Base-by-base conservation (phyloP, 2,329 filamentous ascomycete genomes). In the Fusarium veterinarium region DNA sequence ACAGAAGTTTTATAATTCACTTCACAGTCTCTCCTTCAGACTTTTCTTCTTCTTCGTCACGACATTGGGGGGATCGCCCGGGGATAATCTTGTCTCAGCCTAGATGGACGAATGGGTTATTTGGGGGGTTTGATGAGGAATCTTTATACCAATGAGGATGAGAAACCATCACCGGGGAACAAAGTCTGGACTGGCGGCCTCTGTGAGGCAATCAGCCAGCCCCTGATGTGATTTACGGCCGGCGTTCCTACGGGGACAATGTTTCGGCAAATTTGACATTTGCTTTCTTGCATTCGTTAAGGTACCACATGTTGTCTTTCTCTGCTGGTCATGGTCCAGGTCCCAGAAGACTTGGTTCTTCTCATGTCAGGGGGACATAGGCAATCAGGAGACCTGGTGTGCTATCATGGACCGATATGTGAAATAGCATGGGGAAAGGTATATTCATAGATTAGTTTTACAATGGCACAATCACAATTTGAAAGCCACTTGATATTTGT, bases 21-120 rank as follows among this genome's bases (percentile, higher is more conserved):
- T 83, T 83, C 80, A 74, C 68, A 76, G 80, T 83, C 82, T 80
- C 69, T 83, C 82, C 67, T 82, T 83, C 59, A 82, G 64, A 77
- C 74, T 71, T 79, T 78, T 71, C 75, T 73, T 73, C 69, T 72
- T 73, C 71, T 72, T 76, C 65, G 69, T 79, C 73, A 80, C 70
- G 77, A 80, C 75, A 74, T 79, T 74, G 55, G 71, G 73, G 74
- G 68, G 69, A 65, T 55, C 61, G 58, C 76, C 76, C 67, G 68
- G 72, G 74, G 67, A 76, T 77, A 68, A 69, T 70, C 72, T 75
- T 78, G 74, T 78, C 75, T 72, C 68, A 76, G 69, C 73, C 72
- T 75, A 76, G 75, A 78, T 72, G 75, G 72, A 74, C 69, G 68
- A 67, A 71, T 65, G 73, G 67, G 71, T 72, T 76, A 67, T 72